Evolutionary conservation across 257 asterid species (phyloP), one percentile per base, ranked within the genome.

Genomic region (Mentha longifolia): DNA sequence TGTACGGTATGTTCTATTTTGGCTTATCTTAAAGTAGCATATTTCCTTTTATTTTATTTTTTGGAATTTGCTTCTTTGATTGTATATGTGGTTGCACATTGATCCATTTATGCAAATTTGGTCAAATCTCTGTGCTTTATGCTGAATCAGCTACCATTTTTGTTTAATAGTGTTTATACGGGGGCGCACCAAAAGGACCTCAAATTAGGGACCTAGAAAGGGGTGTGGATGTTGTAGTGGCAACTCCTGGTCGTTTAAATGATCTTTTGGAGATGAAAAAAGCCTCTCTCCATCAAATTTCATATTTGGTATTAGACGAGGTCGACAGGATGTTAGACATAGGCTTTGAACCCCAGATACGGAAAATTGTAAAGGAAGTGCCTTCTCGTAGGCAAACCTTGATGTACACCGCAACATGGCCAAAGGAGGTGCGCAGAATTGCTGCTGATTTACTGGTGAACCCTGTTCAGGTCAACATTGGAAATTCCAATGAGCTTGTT

Each of bases 261-360:
- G 98, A 90, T 75, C 89, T 92, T 79, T 80, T 92, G 83, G 96
- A 92, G 82, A 89, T 88, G 91, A 77, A 77, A 80, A 80, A 92
- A 80, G 76, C 87, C 76, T 85, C 83, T 78, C 96, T 94, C 76
- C 70, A 85, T 66, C 98, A 91, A 80, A 84, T 91, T 74, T 86
- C 97, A 15, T 94, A 89, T 78, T 74, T 94, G 90, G 98, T 94
- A 71, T 77, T 94, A 17, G 98, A 94, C 63, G 98, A 94, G 83
- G 98, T 97, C 25, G 98, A 94, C 65, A 87, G 98, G 64, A 94
- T 94, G 98, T 86, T 94, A 76, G 98, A 94, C 88, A 94, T 94
- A 97, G 98, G 98, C 25, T 92, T 92, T 67, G 98, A 92, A 82
- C 98, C 98, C 78, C 98, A 92, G 85, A 92, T 90, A 76, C 81